These are phyloP conservation scores for Naganishia antarctica DNA, from an alignment of 768 basidiomycete genomes.

Conservation along the genomic window DNA sequence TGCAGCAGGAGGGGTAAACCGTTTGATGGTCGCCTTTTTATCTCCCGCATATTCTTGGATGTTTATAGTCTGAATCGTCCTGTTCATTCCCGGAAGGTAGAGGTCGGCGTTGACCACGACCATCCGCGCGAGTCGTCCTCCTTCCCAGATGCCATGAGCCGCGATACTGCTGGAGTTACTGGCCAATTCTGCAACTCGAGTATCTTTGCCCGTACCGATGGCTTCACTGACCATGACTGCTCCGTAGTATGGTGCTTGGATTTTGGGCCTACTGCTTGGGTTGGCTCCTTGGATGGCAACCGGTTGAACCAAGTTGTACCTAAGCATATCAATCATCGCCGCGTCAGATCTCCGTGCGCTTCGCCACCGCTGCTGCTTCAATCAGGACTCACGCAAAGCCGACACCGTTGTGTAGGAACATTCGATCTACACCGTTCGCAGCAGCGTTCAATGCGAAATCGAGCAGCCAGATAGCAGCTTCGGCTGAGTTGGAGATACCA, in stretches of 20 bases:
- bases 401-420: conserved; percentile 32
- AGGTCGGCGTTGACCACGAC: conserved; percentile 25
- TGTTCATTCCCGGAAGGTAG: conserved; percentile 10
- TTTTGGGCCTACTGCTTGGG: conserved; percentile 23
- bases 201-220: conserved; percentile 20
- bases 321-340: background rate
- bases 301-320: conserved; percentile 32
- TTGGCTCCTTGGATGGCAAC: conserved; percentile 27
- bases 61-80: conserved; percentile 1
- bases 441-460: conserved; percentile 31
- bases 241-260: conserved; percentile 27
- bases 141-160: conserved; percentile 2
- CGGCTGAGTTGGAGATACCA: conserved; percentile 28
- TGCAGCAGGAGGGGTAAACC: background rate
- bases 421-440: conserved; percentile 24
- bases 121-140: conserved; percentile 23
- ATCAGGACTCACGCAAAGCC: conserved; percentile 21
- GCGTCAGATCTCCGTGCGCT: no score
- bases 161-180: conserved; percentile 22
- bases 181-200: conserved; percentile 1
- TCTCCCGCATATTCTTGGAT: background rate
- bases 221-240: conserved; percentile 30
- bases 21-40: background rate
- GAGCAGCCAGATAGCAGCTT: conserved; percentile 31
- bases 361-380: no score